A percentile compares a stretch with the other conserved stretches of the same genome.
Evolutionary conservation across 768 basidiomycete species (phyloP).

Genomic region (Mycena rosella): DNA sequence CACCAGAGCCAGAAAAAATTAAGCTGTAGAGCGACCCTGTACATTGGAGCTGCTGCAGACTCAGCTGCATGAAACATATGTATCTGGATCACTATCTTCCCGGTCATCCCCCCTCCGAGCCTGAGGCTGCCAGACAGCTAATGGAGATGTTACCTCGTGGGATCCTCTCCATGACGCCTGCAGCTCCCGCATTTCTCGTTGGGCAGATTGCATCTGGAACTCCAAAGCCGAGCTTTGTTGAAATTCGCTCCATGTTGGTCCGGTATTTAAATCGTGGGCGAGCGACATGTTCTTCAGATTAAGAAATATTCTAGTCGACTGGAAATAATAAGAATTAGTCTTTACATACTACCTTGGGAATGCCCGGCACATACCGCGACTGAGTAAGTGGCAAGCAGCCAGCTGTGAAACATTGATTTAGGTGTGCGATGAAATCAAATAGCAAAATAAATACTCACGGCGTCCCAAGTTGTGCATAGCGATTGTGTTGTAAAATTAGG

Average conservation of each 20-base stretch:
- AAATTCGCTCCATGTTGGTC: constrained; percentile 16
- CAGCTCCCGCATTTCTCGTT: no score
- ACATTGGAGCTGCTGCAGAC: no score
- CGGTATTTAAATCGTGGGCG: not conserved
- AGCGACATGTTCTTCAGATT: constrained; percentile 17
- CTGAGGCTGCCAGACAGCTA: no score
- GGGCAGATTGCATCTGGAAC: not conserved
- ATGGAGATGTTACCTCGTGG: no score
- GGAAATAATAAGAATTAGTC: not conserved
- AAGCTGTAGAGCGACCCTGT: no score
- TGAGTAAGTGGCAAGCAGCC: constrained; percentile 25
- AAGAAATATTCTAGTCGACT: constrained; percentile 26
- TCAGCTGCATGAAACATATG: no score
- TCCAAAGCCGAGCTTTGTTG: not conserved
- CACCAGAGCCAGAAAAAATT: no score
- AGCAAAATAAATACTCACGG: not conserved
- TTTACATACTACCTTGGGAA: not conserved
- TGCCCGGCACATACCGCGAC: constrained; percentile 6
- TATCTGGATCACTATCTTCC: no score
- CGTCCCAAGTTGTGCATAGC: constrained; percentile 24
- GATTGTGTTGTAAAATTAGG: constrained; percentile 9
- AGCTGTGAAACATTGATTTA: not conserved
- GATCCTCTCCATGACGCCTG: no score
- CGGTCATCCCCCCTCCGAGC: no score
- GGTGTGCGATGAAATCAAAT: no score